These are phyloP conservation scores for Clonostachys rosea DNA, from an alignment of 2,329 filamentous ascomycete genomes.

Conservation along the genomic window DNA sequence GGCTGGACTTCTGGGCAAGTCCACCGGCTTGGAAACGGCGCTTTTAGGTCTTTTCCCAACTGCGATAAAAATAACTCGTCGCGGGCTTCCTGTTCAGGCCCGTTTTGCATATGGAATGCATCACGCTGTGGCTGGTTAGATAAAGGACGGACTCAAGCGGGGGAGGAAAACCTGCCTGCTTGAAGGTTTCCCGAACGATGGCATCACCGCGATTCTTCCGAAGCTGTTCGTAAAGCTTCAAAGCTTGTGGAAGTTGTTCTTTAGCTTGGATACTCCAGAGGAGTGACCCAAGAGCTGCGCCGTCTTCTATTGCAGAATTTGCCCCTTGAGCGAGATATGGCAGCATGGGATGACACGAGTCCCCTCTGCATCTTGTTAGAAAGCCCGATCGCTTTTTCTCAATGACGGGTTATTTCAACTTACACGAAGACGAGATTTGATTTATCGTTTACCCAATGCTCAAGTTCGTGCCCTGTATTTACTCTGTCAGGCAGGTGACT, in stretches of 20 bases:
- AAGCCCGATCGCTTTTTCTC: too few relatives aligned
- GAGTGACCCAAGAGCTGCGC: constrained; percentile 57
- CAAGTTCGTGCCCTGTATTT: too few relatives aligned
- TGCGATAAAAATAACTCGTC: constrained; percentile 46
- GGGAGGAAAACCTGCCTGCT: constrained; percentile 14
- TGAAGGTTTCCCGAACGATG: constrained; percentile 60
- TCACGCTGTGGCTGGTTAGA: too few relatives aligned
- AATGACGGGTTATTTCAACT: too few relatives aligned
- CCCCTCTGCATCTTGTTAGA: constrained; percentile 32
- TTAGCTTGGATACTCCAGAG: constrained; percentile 43
- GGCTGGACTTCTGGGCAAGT: constrained; percentile 58
- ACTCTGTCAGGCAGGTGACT: too few relatives aligned
- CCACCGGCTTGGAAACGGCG: constrained; percentile 8
- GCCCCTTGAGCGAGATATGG: constrained; percentile 62
- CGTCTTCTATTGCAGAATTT: constrained; percentile 64
- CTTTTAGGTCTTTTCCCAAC: too few relatives aligned
- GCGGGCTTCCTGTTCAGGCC: constrained; percentile 50
- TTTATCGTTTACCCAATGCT: too few relatives aligned
- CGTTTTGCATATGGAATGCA: constrained; percentile 46
- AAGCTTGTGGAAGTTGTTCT: constrained; percentile 37
- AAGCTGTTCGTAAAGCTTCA: constrained; percentile 37
- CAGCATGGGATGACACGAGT: constrained; percentile 61
- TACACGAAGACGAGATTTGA: too few relatives aligned
- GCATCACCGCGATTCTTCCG: constrained; percentile 42
- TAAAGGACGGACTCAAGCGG: too few relatives aligned